Evolutionary conservation across 2,329 filamentous ascomycete genomes (phyloP), one percentile per base, ranked within the genome.

Genomic region (Periconia macrospinosa): DNA sequence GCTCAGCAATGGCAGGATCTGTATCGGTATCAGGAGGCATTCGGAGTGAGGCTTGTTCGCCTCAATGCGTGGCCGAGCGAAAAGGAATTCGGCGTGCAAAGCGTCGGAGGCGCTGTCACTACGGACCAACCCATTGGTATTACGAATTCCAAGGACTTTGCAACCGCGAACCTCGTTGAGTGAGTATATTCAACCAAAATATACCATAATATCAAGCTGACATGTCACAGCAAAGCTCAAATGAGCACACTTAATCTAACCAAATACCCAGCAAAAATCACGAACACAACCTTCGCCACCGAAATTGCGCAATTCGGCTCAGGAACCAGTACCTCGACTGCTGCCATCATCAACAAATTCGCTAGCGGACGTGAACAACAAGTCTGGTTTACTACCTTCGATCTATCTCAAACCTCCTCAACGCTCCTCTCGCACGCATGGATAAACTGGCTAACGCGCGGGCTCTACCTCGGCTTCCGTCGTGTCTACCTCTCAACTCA

Each of bases 371-470:
- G 83, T 56, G 75, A 85, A 70, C 82, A 86, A 69, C 82, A 85
- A 79, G 82, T 79, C 1, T 85, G 81, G 71, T 85, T 85, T 71
- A 79, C 79, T 33, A 65, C 72, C 10, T 84, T 80, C 52, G 77
- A 76, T 41, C 75, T 77, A 6, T 68, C 68, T 30, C 78, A 75
- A 74, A 77, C 76, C 50, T 79, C 81, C 2, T 82, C 80, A 52
- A 83, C 76, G 63, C 81, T 79, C 60, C 68, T 85, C 33, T 82
- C 84, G 66, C 83, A 86, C 67, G 77, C 82, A 13, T 85, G 81
- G 77, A 84, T 86, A 54, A 79, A 80, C 59, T 86, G 83, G 83
- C 67, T 83, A 33, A 85, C 83, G 2, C 78, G 81, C 49, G 83
- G 83, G 37, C 61, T 85, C 8, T 80, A 82, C 54, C 72, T 79